Evolutionary conservation across 768 basidiomycete species (phyloP), one percentile per base, ranked within the genome.

Genomic region (Hericium alpestre): DNA sequence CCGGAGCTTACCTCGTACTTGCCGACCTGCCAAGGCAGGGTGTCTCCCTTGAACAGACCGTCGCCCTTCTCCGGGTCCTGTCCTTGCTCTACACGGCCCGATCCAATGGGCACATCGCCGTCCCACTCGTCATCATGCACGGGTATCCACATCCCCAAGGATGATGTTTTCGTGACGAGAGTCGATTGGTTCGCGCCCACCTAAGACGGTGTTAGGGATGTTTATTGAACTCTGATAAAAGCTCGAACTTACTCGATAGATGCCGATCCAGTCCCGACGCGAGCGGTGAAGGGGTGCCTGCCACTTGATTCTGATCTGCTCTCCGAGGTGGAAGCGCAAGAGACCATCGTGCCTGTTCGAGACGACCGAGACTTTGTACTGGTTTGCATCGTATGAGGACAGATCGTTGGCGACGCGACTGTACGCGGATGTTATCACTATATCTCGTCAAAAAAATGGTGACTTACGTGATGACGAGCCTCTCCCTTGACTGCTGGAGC

Each of bases 61-160:
- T 73, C 75, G 1, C 94, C 93, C 38, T 72, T 75, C 53, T 79
- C 78, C 9, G 74, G 72, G 32, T 80, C 79, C 11, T 66, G 65
- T 69, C 67, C 13, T 72, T 66, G n/a, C 62, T 63, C 38, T 73
- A 67, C 23, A 56, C 65, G 55, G 37, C 70, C 64, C 16, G 77
- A 64, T 9, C 78, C 77, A 53, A 85, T 64, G 23, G 87, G 88
- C 20, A 81, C 72, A 68, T 95, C 87, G 1, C 93, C 95, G 58
- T 95, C 87, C 90, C 92, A 97, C 67, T 95, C 94, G 61, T 93
- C 87, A 57, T 84, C 80, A 62, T 92, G 85, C 23, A 97, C 86
- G 38, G 93, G 93, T 32, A 87, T 77, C 96, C 96, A 99, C 77
- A 87, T 83, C 32, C 95, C 95, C 64, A 87, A 72, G 1, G 90